Evolutionary conservation across 1,284 basidiomycete genomes (phyloP).

Genomic region (Fomes fomentarius): DNA sequence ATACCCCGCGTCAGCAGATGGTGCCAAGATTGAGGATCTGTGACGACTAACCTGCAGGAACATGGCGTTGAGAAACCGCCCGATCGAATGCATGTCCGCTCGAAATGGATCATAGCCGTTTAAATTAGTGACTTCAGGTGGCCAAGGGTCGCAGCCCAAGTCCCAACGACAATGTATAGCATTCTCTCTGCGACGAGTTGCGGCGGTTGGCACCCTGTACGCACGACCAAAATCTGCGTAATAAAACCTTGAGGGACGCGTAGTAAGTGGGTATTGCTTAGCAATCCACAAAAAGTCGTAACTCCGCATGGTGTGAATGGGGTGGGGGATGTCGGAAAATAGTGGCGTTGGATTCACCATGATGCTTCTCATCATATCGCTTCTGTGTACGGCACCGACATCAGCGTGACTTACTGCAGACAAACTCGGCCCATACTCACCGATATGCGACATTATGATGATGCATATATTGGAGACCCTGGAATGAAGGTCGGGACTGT

Average conservation of each 20-base stretch:
- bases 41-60: not conserved
- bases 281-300: conserved; percentile 26
- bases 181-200: no score
- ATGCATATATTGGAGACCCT: conserved; percentile 32
- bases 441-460: conserved; percentile 26
- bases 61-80: not conserved
- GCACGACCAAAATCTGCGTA: conserved; percentile 36
- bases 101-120: not conserved
- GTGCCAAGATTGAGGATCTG: no score
- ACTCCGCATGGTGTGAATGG: conserved; percentile 7
- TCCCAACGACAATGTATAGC: not conserved
- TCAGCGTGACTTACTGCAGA: not conserved
- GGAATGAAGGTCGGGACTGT: not conserved
- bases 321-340: conserved; percentile 32
- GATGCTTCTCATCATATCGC: conserved; percentile 39
- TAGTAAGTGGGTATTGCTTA: conserved; percentile 31
- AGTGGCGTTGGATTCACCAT: conserved; percentile 38
- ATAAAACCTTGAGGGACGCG: conserved; percentile 34
- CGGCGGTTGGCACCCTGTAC: not conserved
- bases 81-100: not conserved
- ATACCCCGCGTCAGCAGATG: not conserved
- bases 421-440: conserved; percentile 5
- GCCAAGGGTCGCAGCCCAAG: not conserved
- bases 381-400: conserved; percentile 31
- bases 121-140: not conserved